A percentile compares a stretch with the other conserved stretches of the same genome.
Evolutionary conservation across 352 stramenopile genomes (phyloP).

Genomic region (Halophytophthora polymorphica): DNA sequence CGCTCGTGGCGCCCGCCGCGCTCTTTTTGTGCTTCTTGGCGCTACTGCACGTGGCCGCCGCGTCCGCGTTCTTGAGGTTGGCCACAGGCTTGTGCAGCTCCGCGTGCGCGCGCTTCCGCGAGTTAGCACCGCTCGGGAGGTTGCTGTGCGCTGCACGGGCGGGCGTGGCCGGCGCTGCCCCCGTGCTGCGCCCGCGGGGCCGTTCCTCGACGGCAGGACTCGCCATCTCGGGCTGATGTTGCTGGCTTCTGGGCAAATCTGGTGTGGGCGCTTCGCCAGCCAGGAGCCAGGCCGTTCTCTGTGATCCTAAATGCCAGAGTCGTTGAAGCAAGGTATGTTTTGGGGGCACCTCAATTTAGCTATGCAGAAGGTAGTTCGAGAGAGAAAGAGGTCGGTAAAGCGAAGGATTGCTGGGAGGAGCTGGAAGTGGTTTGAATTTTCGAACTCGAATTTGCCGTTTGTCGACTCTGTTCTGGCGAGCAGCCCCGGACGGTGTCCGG

Average conservation of each 20-base stretch:
- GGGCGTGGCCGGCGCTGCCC: background rate
- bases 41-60: slow-evolving; percentile 13
- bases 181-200: slow-evolving; percentile 5
- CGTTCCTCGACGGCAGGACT: slow-evolving; percentile 16
- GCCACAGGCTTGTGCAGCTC: slow-evolving; percentile 18
- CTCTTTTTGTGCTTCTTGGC: slow-evolving; percentile 42
- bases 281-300: background rate
- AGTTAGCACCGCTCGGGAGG: slow-evolving; percentile 11
- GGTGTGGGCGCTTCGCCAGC: background rate
- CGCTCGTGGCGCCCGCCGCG: slow-evolving; percentile 17
- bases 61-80: slow-evolving; percentile 9
- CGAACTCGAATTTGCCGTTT: slow-evolving; percentile 8
- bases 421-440: slow-evolving; percentile 17
- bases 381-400: too few species aligned
- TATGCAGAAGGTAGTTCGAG: too few species aligned
- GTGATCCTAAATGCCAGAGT: background rate
- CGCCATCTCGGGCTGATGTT: slow-evolving; percentile 16
- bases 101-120: slow-evolving; percentile 25
- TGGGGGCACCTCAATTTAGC: too few species aligned
- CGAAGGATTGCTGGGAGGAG: too few species aligned
- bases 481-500: background rate
- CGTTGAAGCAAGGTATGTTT: too few species aligned
- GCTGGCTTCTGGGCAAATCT: background rate
- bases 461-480: background rate
- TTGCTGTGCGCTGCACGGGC: slow-evolving; percentile 15